phyloP scores from a whole-genome alignment of 805 yeast species.

The Candida yuanshanica region DNA sequence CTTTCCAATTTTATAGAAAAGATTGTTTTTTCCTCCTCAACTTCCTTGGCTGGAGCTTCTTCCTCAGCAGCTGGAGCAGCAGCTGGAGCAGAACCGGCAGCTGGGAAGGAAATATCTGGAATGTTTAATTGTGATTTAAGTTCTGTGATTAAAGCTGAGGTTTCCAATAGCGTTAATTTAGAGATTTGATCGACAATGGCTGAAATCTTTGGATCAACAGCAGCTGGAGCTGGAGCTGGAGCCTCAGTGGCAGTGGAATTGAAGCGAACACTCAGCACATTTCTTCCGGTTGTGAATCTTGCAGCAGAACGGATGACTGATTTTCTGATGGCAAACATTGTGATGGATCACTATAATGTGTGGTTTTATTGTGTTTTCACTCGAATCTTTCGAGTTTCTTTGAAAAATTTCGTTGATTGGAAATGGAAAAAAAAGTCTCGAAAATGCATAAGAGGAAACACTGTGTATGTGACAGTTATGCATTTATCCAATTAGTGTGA shows the following conservation, averaged over 20 bases:
- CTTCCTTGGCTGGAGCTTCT: constrained; percentile 71
- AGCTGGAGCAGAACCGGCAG: constrained; percentile 53
- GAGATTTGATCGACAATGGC: constrained; percentile 88
- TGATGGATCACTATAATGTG: neutral
- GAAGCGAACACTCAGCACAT: constrained; percentile 22
- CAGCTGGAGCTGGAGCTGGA: constrained; percentile 49
- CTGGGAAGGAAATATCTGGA: constrained; percentile 87
- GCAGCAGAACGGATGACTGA: constrained; percentile 15
- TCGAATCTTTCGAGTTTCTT: constrained; percentile 3
- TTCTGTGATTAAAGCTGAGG: constrained; percentile 79
- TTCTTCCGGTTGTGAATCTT: neutral
- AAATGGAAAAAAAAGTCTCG: no score
- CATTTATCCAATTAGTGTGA: no score
- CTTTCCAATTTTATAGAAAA: constrained; percentile 89
- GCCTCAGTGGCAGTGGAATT: constrained; percentile 35
- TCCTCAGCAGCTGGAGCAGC: constrained; percentile 66
- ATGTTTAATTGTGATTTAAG: constrained; percentile 80
- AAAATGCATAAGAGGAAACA: no score
- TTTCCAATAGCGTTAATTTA: constrained; percentile 85
- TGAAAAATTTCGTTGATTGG: no score
- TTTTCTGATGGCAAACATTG: constrained; percentile 4
- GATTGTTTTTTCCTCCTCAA: constrained; percentile 84
- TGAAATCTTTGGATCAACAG: constrained; percentile 82
- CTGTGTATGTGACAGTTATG: no score
- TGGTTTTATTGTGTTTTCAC: neutral